Conservation (phyloP, 257 asterid species). For the Asclepias syriaca region DNA sequence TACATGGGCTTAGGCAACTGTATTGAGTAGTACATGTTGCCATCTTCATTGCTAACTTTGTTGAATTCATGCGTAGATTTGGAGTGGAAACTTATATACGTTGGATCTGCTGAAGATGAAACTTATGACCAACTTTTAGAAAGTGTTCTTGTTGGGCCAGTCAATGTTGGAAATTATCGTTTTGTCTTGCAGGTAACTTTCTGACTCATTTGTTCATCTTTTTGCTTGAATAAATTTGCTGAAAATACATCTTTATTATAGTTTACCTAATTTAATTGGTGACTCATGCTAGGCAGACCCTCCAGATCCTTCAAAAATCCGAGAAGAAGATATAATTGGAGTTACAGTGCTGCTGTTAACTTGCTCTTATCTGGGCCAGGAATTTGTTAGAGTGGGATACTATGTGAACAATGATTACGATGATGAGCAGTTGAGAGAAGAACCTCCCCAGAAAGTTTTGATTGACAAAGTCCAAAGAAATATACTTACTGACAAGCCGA, state of each 20-base stretch:
- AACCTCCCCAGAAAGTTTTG: conserved; percentile 80
- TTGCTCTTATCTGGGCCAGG: conserved; percentile 91
- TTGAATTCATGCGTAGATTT: conserved; percentile 50
- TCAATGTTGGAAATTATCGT: conserved; percentile 89
- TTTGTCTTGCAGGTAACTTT: conserved; percentile 74
- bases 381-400: conserved; percentile 90
- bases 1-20: background rate
- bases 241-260: background rate
- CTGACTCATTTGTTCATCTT: background rate
- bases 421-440: conserved; percentile 75
- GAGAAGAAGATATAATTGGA: conserved; percentile 91
- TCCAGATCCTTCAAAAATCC: conserved; percentile 91
- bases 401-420: conserved; percentile 90
- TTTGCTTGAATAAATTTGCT: conserved; percentile 2
- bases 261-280: background rate
- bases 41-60: background rate
- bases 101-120: conserved; percentile 99
- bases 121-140: conserved; percentile 90
- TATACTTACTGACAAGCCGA: conserved; percentile 79
- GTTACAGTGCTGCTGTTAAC: conserved; percentile 90
- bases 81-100: conserved; percentile 97
- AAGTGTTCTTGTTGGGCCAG: conserved; percentile 98
- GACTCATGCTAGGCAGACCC: conserved; percentile 70
- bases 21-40: background rate
- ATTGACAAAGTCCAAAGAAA: conserved; percentile 81